phyloP scores from a whole-genome alignment of 495 filamentous ascomycete species.

The Talaromyces ruber region DNA sequence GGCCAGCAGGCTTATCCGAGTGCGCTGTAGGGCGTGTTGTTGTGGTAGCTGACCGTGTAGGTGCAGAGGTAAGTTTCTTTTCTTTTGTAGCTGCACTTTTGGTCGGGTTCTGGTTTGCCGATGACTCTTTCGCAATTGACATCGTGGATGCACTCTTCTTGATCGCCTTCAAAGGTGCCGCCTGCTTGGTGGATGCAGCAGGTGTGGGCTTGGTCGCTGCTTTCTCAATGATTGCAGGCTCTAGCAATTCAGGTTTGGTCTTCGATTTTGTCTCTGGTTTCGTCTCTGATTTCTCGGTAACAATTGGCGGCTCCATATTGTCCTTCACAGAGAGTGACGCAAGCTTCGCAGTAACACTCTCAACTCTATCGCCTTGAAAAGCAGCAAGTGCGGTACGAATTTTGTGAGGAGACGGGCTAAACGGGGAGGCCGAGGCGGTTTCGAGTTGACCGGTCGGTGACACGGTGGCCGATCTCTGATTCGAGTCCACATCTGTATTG shows the following conservation, averaged over 20 bases:
- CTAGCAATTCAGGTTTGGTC: not conserved
- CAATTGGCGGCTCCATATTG: not conserved
- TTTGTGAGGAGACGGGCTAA: slow-evolving; percentile 5
- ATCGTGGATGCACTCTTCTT: slow-evolving; percentile 34
- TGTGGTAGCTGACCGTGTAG: slow-evolving; percentile 9
- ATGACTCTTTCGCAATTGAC: slow-evolving; percentile 24
- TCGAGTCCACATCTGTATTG: slow-evolving; percentile 2
- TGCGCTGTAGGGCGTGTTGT: slow-evolving; percentile 11
- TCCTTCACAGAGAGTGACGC: not conserved
- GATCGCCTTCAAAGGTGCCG: slow-evolving; percentile 21
- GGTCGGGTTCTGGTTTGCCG: slow-evolving; percentile 15
- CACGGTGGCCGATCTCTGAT: slow-evolving; percentile 3
- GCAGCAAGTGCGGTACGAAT: not conserved
- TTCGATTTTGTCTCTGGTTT: not conserved
- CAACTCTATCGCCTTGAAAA: slow-evolving; percentile 5
- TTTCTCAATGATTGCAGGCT: not conserved
- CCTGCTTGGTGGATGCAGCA: slow-evolving; percentile 14
- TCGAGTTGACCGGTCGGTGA: slow-evolving; percentile 4
- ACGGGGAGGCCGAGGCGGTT: slow-evolving; percentile 1
- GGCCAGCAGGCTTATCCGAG: slow-evolving; percentile 22
- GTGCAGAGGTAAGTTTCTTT: slow-evolving; percentile 5
- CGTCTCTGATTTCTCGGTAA: not conserved
- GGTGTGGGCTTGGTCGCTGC: slow-evolving; percentile 8
- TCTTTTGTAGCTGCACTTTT: slow-evolving; percentile 6
- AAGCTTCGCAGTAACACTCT: not conserved